These are phyloP conservation scores for Yamadazyma olivae DNA, from an alignment of 805 yeast species.

Conservation along the genomic window DNA sequence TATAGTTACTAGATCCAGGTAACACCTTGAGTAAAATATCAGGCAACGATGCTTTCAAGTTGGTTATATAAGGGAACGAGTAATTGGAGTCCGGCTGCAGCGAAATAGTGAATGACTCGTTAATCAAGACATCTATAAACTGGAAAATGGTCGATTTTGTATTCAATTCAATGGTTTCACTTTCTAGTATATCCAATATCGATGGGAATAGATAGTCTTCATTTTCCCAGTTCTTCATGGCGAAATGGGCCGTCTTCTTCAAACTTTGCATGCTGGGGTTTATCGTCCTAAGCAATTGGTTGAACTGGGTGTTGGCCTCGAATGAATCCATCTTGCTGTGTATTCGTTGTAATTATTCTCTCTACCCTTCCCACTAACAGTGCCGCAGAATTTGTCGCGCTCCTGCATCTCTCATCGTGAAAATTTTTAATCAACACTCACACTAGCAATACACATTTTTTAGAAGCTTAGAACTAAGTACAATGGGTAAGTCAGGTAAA, in stretches of 20 bases:
- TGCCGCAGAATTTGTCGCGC: too few relatives aligned
- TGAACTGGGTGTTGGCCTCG: slow-evolving; percentile 76
- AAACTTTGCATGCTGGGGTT: slow-evolving; percentile 61
- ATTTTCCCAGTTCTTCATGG: slow-evolving; percentile 53
- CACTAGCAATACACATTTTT: too few relatives aligned
- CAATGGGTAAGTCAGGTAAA: slow-evolving; percentile 73
- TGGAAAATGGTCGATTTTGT: slow-evolving; percentile 64
- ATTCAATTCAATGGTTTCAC: slow-evolving; percentile 50
- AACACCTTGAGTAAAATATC: slow-evolving; percentile 29
- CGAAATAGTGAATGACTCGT: slow-evolving; percentile 32
- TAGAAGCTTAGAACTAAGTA: too few relatives aligned
- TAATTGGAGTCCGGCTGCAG: slow-evolving; percentile 29
- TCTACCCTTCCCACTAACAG: too few relatives aligned
- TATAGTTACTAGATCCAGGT: slow-evolving; percentile 35
- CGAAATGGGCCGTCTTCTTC: slow-evolving; percentile 51
- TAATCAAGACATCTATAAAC: slow-evolving; percentile 61
- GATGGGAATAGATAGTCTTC: slow-evolving; percentile 70
- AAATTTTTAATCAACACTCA: slow-evolving; percentile 1
- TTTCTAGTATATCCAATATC: slow-evolving; percentile 57
- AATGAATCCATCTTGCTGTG: slow-evolving; percentile 70
- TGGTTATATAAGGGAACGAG: slow-evolving; percentile 37
- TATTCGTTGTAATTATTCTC: too few relatives aligned
- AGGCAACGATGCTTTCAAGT: slow-evolving; percentile 32
- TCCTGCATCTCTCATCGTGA: background rate
- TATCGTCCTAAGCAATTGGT: slow-evolving; percentile 59